These are phyloP conservation scores for Begonia fuchsioides DNA, from an alignment of 306 rosid genomes.

Conservation along the genomic window DNA sequence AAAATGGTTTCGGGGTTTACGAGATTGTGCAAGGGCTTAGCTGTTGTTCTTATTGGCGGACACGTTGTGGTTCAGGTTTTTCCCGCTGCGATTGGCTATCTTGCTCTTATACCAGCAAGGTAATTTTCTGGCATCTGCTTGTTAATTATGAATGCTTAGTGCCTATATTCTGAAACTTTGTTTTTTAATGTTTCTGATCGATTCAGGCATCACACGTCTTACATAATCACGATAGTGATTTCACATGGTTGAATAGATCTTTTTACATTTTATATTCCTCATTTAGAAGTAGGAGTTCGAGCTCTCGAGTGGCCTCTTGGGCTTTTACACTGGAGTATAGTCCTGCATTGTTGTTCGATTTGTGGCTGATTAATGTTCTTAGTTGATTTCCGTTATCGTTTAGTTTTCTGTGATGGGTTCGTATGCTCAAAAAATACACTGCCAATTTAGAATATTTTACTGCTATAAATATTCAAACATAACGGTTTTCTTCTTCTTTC, in stretches of 20 bases:
- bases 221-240: too few relatives aligned
- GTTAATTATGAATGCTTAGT: not conserved
- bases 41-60: conserved; percentile 42
- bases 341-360: not conserved
- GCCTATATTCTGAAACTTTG: not conserved
- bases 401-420: not conserved
- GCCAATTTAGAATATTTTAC: too few relatives aligned
- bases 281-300: too few relatives aligned
- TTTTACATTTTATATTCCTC: too few relatives aligned
- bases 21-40: conserved; percentile 69
- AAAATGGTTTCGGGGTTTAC: conserved; percentile 50
- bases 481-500: not conserved
- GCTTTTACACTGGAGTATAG: too few relatives aligned
- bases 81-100: conserved; percentile 42
- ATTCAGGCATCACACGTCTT: too few relatives aligned
- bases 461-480: too few relatives aligned
- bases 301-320: too few relatives aligned
- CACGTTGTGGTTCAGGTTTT: conserved; percentile 54
- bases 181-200: not conserved
- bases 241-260: too few relatives aligned
- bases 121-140: conserved; percentile 1
- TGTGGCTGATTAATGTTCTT: not conserved
- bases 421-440: too few relatives aligned
- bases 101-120: conserved; percentile 94
- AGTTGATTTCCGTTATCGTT: not conserved